Evolutionary conservation across 768 basidiomycete species (phyloP).

Genomic region (Collybia sordida): DNA sequence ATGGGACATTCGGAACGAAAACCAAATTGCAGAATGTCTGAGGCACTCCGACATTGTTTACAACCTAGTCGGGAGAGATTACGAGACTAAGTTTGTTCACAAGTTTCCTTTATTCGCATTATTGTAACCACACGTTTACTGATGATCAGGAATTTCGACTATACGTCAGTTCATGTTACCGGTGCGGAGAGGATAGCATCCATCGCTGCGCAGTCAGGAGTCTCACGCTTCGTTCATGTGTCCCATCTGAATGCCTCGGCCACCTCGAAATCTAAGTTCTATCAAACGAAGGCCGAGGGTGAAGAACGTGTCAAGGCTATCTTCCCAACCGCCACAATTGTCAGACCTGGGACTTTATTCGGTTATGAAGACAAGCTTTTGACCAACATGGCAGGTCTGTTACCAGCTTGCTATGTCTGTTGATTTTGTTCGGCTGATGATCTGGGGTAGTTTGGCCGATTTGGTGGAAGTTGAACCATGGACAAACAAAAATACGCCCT

Average conservation of each 20-base stretch:
- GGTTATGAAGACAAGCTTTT: conserved; percentile 96
- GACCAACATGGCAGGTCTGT: conserved; percentile 88
- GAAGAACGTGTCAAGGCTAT: conserved; percentile 83
- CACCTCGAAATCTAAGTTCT: conserved; percentile 78
- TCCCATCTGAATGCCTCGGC: conserved; percentile 91
- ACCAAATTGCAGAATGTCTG: conserved; percentile 90
- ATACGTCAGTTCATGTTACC: conserved; percentile 73
- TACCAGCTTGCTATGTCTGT: conserved; percentile 8
- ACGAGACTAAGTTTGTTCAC: conserved; percentile 82
- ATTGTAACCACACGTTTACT: neutral
- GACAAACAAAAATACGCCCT: conserved; percentile 83
- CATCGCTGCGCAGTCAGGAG: conserved; percentile 73
- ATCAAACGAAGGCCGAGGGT: conserved; percentile 86
- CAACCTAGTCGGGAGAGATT: conserved; percentile 93
- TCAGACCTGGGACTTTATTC: conserved; percentile 82
- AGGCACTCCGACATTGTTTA: conserved; percentile 96
- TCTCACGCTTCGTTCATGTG: conserved; percentile 87
- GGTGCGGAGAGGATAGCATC: conserved; percentile 87
- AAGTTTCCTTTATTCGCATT: conserved; percentile 2
- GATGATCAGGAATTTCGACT: conserved; percentile 79
- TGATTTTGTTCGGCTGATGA: conserved; percentile 13
- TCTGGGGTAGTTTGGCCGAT: conserved; percentile 74
- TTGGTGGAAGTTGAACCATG: conserved; percentile 92
- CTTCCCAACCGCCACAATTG: conserved; percentile 85
- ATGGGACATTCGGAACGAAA: conserved; percentile 91